Base-by-base conservation (phyloP, 768 basidiomycete genomes). In the Leccinum uliginosum region DNA sequence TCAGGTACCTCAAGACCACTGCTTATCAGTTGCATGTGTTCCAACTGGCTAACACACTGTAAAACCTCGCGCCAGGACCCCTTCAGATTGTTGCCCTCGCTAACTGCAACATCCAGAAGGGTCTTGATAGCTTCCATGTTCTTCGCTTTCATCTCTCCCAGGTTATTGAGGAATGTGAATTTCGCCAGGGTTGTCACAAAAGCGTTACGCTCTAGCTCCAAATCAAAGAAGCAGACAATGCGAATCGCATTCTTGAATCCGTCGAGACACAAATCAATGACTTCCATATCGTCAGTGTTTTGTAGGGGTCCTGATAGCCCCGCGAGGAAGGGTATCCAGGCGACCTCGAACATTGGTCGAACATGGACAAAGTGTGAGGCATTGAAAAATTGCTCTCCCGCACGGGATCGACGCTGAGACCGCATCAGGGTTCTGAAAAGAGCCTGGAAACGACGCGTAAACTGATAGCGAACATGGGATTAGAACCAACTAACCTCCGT, bases 111-210 rank as follows among this genome's bases (percentile, higher is more conserved):
- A 66, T 98, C 97, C 11, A 99, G 76, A 51, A 99, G 78, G 3
- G 92, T 76, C 73, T 98, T 98, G 76, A 99, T 98, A 6, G 96
- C 97, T 69, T 98, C 97, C 85, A 99, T 97, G 68, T 98, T 98
- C 78, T 98, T 98, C 32, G 92, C 81, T 75, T 93, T 95, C 97
- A 99, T 99, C 77, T 98, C 97, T 54, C 94, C 93, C 5, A 98
- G 75, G 67, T 99, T 98, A 72, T 91, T 98, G 60, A 98, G 78
- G 80, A 97, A 97, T 0, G 97, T 99, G 72, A 98, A 98, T 71
- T 98, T 99, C 35, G 81, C 87, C 19, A 99, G 78, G 0, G 97
- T 99, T 19, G 95, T 94, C 46, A 99, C 93, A 68, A 98, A 99
- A 1, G 95, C 97, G 66, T 98, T 98, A n/a, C 97, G 85, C 70